Evolutionary conservation across 768 basidiomycete genomes (phyloP).

Genomic region (Pleurotus giganteus): DNA sequence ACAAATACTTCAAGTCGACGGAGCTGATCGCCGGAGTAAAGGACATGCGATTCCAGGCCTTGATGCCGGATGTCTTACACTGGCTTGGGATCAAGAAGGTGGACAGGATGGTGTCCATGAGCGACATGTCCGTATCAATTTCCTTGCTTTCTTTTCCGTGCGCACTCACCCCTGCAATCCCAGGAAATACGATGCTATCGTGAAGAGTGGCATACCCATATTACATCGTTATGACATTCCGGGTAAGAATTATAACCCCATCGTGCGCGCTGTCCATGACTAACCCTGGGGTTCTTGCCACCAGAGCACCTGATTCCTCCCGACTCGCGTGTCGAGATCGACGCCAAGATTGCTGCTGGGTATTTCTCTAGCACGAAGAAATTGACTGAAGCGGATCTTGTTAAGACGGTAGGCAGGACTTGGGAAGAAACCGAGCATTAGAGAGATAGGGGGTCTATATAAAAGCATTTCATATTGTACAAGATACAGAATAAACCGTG

Average conservation of each 20-base stretch:
- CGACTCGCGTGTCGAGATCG: slow-evolving; percentile 90
- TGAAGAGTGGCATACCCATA: slow-evolving; percentile 84
- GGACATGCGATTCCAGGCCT: slow-evolving; percentile 91
- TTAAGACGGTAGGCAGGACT: slow-evolving; percentile 82
- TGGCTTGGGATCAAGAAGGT: slow-evolving; percentile 93
- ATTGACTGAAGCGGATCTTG: slow-evolving; percentile 73
- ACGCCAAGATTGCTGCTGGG: slow-evolving; percentile 93
- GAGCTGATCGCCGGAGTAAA: slow-evolving; percentile 94
- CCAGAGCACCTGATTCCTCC: slow-evolving; percentile 84
- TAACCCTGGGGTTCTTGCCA: background rate
- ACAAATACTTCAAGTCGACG: slow-evolving; percentile 92
- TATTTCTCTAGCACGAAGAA: slow-evolving; percentile 85
- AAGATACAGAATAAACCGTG: background rate
- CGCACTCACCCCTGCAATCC: background rate
- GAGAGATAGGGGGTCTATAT: background rate
- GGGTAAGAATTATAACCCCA: slow-evolving; percentile 34
- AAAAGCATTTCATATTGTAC: background rate
- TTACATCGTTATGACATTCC: slow-evolving; percentile 84
- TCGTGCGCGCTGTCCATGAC: background rate
- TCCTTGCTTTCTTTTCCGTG: background rate
- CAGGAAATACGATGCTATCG: slow-evolving; percentile 95
- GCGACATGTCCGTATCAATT: slow-evolving; percentile 60
- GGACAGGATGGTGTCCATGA: slow-evolving; percentile 88
- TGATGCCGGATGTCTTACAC: slow-evolving; percentile 96
- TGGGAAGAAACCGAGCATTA: slow-evolving; percentile 92